Base-by-base conservation (phyloP, 345 rosid genomes). In the Reutealis trisperma region DNA sequence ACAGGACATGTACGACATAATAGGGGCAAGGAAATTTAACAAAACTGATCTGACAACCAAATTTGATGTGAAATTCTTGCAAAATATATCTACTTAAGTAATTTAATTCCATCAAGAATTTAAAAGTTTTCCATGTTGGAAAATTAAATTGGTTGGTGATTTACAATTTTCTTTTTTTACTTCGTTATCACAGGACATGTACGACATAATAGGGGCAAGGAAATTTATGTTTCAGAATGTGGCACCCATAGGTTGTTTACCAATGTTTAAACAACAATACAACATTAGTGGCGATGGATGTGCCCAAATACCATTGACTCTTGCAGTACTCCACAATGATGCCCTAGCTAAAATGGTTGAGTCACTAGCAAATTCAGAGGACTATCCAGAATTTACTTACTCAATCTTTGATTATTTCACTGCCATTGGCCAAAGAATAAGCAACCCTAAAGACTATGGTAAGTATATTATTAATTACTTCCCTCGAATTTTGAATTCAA, bases 161-260 rank as follows among this genome's bases (percentile, higher is more conserved):
- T n/a, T n/a, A n/a, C n/a, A n/a, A n/a, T n/a, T n/a, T n/a, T n/a
- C n/a, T n/a, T n/a, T n/a, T n/a, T n/a, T n/a, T n/a, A n/a, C n/a
- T n/a, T n/a, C n/a, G n/a, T n/a, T n/a, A n/a, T n/a, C n/a, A 62
- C 66, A 62, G 66, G 32, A 62, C 5, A 27, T 62, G 6, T 62
- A 62, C 4, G 27, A n/a, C n/a, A n/a, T n/a, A n/a, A 62, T 27
- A 32, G 66, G 66, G 27, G 66, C 66, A 62, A 62, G 66, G 66
- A 62, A 62, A 32, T 62, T 62, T 30, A 15, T 62, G 66, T 62
- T 62, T 62, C 42, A 62, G 19, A 62, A 32, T 15, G 42, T 62
- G 13, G 18, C 16, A 30, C 66, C 66, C 19, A 34, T 62, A 12
- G 66, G 66, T 62, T 62, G 66, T 41, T 1, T 62, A 3, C 66